These are phyloP conservation scores for Candolleomyces aberdarensis DNA, from an alignment of 768 basidiomycete genomes.

Conservation along the genomic window DNA sequence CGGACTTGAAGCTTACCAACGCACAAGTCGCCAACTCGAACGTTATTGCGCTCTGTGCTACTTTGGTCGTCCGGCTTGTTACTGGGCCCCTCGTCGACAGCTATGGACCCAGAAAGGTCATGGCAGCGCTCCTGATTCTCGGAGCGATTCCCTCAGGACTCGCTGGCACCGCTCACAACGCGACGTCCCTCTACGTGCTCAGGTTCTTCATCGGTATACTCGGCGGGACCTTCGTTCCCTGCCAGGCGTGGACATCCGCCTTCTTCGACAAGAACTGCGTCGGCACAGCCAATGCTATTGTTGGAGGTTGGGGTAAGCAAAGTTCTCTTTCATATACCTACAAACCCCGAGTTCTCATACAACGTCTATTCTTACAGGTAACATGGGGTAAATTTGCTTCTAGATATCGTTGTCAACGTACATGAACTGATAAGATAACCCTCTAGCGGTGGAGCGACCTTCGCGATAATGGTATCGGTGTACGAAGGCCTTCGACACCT, in stretches of 20 bases:
- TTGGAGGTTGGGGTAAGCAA: constrained; percentile 52
- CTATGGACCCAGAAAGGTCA: constrained; percentile 52
- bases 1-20: constrained; percentile 46
- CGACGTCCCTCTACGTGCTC: constrained; percentile 33
- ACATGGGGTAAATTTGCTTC: constrained; percentile 28
- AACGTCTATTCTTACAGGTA: constrained; percentile 12
- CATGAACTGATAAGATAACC: neutral
- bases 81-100: constrained; percentile 50
- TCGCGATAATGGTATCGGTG: constrained; percentile 54
- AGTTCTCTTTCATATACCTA: constrained; percentile 10
- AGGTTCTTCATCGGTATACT: constrained; percentile 62
- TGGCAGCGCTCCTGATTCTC: constrained; percentile 49
- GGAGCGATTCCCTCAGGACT: constrained; percentile 60
- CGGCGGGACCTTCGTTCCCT: constrained; percentile 60
- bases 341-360: constrained; percentile 2
- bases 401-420: neutral
- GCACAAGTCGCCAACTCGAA: constrained; percentile 52
- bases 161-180: constrained; percentile 46
- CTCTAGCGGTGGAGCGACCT: constrained; percentile 45
- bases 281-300: constrained; percentile 49
- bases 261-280: constrained; percentile 53
- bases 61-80: constrained; percentile 44
- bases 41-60: constrained; percentile 43
- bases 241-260: constrained; percentile 57
- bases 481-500: constrained; percentile 36